Evolutionary conservation across 1,139 yeast species (phyloP).

Genomic region (Scheffersomyces segobiensis): DNA sequence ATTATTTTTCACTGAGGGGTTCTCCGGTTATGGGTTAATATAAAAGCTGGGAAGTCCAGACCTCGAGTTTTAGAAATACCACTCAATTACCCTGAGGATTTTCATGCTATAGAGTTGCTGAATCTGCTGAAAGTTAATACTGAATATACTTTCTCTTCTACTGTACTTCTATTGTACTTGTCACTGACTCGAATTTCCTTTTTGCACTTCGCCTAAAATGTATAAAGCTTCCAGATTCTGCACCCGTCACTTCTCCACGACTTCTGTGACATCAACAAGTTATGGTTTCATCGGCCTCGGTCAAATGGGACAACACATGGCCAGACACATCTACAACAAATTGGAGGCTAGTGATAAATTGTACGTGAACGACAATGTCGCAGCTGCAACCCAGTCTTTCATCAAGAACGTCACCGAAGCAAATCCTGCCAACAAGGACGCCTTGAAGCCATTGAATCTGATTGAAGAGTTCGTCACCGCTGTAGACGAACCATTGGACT

Average conservation of each 20-base stretch:
- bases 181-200: background rate
- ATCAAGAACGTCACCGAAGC: constrained; percentile 23
- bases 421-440: constrained; percentile 22
- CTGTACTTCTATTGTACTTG: background rate
- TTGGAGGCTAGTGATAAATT: constrained; percentile 41
- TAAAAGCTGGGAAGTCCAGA: background rate
- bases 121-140: background rate
- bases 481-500: constrained; percentile 43
- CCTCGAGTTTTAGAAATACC: background rate
- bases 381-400: constrained; percentile 30
- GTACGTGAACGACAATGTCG: constrained; percentile 46
- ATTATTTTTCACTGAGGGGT: background rate
- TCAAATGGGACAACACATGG: constrained; percentile 64
- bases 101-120: background rate
- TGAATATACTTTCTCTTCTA: background rate
- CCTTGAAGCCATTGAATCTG: constrained; percentile 22
- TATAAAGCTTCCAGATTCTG: constrained; percentile 7
- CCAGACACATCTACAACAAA: constrained; percentile 49
- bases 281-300: constrained; percentile 62
- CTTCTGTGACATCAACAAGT: constrained; percentile 20
- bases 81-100: background rate
- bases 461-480: constrained; percentile 34
- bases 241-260: constrained; percentile 23
- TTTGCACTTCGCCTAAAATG: background rate
- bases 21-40: background rate